phyloP scores from a whole-genome alignment of 768 basidiomycete genomes.

The Amanita jacksonii region DNA sequence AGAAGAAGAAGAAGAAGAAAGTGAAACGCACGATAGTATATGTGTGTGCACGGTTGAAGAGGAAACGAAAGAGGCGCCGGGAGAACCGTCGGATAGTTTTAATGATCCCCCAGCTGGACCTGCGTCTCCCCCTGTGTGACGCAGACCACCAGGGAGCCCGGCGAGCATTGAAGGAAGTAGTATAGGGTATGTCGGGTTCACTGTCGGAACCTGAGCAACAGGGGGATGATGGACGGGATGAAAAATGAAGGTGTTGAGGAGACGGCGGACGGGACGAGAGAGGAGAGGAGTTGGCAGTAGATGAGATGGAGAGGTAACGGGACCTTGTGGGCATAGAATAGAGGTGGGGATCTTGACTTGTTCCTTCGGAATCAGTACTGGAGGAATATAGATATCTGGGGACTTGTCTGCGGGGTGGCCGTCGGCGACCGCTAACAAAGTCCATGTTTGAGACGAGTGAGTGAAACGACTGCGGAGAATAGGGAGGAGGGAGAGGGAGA shows the following conservation, averaged over 20 bases:
- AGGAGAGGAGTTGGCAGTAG: constrained; percentile 40
- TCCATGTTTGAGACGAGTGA: background rate
- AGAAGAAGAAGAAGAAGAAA: constrained; percentile 7
- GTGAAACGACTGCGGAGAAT: too few relatives aligned
- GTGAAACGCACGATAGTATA: constrained; percentile 64
- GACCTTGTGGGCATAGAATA: constrained; percentile 21
- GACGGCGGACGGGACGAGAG: constrained; percentile 54
- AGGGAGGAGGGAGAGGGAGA: background rate
- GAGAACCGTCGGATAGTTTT: constrained; percentile 46
- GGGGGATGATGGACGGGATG: constrained; percentile 38
- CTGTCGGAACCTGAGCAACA: constrained; percentile 55
- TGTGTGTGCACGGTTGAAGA: constrained; percentile 72
- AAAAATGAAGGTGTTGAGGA: constrained; percentile 46
- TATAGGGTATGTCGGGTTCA: constrained; percentile 43
- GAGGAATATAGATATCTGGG: constrained; percentile 32
- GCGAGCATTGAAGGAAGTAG: constrained; percentile 18
- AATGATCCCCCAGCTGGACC: constrained; percentile 34
- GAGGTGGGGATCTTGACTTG: background rate
- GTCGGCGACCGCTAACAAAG: background rate
- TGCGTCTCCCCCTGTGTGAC: constrained; percentile 39
- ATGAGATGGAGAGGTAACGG: constrained; percentile 29
- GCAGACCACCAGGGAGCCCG: constrained; percentile 34
- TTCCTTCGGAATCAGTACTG: constrained; percentile 33
- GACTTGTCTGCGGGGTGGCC: constrained; percentile 2
- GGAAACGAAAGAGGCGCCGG: constrained; percentile 53